A percentile compares a stretch with the other conserved stretches of the same genome.
These are phyloP conservation scores for Colletotrichum acutatum DNA, from an alignment of 2,329 filamentous ascomycete genomes.

Conservation along the genomic window DNA sequence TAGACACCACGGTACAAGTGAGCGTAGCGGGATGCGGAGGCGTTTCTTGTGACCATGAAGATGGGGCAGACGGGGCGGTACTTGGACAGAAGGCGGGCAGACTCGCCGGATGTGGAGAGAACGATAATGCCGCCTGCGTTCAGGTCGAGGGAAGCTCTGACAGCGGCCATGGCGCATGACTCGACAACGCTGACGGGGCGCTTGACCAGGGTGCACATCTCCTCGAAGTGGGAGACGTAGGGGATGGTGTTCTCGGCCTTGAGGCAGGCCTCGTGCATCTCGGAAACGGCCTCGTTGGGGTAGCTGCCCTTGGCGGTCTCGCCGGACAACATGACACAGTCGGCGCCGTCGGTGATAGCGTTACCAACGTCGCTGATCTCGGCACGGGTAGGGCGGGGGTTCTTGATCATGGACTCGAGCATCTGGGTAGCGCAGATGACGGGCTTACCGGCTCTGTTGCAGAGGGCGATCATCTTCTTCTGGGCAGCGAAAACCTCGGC, in stretches of 20 bases:
- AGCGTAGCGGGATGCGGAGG: conserved; percentile 85
- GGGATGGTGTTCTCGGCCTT: conserved; percentile 97
- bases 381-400: conserved; percentile 95
- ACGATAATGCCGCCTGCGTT: conserved; percentile 97
- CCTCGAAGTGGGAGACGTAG: conserved; percentile 96
- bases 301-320: conserved; percentile 99
- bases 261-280: conserved; percentile 99
- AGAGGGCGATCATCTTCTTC: conserved; percentile 99
- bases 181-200: conserved; percentile 89
- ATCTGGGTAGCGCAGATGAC: conserved; percentile 99
- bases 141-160: conserved; percentile 94
- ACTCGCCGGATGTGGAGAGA: conserved; percentile 93
- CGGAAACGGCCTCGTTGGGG: conserved; percentile 88
- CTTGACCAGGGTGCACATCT: conserved; percentile 85
- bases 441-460: conserved; percentile 98
- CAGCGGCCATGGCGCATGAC: conserved; percentile 96
- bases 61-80: conserved; percentile 99
- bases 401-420: conserved; percentile 99
- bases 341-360: conserved; percentile 95
- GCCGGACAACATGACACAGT: conserved; percentile 99
- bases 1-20: conserved; percentile 98
- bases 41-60: conserved; percentile 97
- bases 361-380: conserved; percentile 99
- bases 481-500: conserved; percentile 99
- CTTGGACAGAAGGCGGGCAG: conserved; percentile 95